Conservation (phyloP, 2,329 filamentous ascomycete genomes). For the Aureobasidium melanogenum region DNA sequence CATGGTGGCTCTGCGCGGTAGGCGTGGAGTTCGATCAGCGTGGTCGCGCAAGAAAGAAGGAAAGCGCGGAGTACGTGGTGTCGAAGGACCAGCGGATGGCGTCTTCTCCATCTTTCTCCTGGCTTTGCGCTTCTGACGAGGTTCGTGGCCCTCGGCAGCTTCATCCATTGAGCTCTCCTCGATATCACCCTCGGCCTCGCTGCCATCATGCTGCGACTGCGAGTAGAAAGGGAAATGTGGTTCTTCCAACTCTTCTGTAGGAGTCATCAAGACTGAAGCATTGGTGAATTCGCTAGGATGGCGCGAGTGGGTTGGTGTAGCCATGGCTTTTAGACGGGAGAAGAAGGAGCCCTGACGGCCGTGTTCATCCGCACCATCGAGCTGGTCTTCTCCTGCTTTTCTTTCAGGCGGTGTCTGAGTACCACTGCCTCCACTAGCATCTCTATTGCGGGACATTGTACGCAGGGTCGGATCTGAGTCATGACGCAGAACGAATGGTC, state of each 20-base stretch:
- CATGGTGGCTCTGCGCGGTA: slow-evolving; percentile 45
- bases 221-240: slow-evolving; percentile 29
- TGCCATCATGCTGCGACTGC: slow-evolving; percentile 49
- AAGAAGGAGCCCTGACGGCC: slow-evolving; percentile 57
- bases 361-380: slow-evolving; percentile 56
- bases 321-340: slow-evolving; percentile 67
- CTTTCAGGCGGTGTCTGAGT: slow-evolving; percentile 21
- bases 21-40: slow-evolving; percentile 18
- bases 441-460: not conserved
- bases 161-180: slow-evolving; percentile 78
- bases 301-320: slow-evolving; percentile 44
- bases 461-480: slow-evolving; percentile 8
- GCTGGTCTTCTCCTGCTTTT: slow-evolving; percentile 55
- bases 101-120: slow-evolving; percentile 51
- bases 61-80: slow-evolving; percentile 47
- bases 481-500: slow-evolving; percentile 10
- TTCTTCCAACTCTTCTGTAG: slow-evolving; percentile 41
- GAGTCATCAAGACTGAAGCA: slow-evolving; percentile 31
- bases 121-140: slow-evolving; percentile 54
- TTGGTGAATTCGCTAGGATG: slow-evolving; percentile 44
- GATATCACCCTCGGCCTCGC: slow-evolving; percentile 67
- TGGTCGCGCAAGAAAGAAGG: slow-evolving; percentile 35
- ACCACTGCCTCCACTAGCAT: slow-evolving; percentile 23
- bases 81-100: slow-evolving; percentile 56
- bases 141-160: slow-evolving; percentile 35